Base-by-base conservation (phyloP, 2,329 filamentous ascomycete genomes). In the Colletotrichum endophyticum region DNA sequence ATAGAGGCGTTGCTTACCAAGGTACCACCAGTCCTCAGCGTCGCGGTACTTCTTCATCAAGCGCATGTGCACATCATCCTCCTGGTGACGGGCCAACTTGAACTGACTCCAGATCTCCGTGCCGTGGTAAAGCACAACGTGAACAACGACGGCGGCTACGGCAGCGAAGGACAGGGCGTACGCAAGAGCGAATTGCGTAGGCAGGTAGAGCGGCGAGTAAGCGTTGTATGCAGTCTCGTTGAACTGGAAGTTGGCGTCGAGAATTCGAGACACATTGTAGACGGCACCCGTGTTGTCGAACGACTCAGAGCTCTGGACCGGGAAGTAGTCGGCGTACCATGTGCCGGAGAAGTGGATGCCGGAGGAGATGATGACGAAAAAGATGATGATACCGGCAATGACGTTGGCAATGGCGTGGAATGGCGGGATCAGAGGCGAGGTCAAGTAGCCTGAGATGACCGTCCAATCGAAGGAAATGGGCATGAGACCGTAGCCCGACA, bases 81-180 rank as follows among this genome's bases (percentile, higher is more conserved):
- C 89, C 82, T 91, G 89, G 63, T 87, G 85, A 61, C 90, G 89
- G 4, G 89, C 90, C 74, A 90, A 84, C 81, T 86, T 89, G 81
- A 90, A 90, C 80, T 91, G 90, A 49, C 84, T 85, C 86, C 87
- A 89, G 62, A 92, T 89, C 72, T 90, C 88, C 69, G 84, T 85
- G 36, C 90, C 90, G 78, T 92, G 88, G 81, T 92, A 92, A 16
- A 92, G 82, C 3, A 80, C 82, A 59, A 91, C 89, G 73, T 92
- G 91, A 9, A 91, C 87, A 57, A 92, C 83, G 73, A 92, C 91
- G 12, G 92, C 90, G 0, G 91, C 88, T 32, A 94, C 89, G 27
- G 92, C 91, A n/a, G 93, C 93, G 80, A 94, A 94, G 0, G 91
- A 91, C 13, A 94, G 85, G 2, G 92, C 92, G 79, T 94, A 92